These are phyloP conservation scores for Stachybotrys chartarum DNA, from an alignment of 2,329 filamentous ascomycete genomes.

Conservation along the genomic window DNA sequence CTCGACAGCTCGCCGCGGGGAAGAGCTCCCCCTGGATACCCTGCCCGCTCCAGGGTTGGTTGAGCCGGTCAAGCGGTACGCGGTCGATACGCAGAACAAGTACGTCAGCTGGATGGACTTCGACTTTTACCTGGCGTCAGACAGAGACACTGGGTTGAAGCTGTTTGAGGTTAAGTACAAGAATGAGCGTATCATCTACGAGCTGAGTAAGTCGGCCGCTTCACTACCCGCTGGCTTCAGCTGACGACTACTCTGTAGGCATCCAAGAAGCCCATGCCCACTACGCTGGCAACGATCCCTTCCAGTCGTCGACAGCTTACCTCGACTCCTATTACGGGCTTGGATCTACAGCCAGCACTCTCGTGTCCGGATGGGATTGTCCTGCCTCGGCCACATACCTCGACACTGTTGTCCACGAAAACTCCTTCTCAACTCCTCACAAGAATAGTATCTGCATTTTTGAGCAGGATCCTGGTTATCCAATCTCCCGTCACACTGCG, in stretches of 20 bases:
- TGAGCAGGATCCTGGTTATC: constrained; percentile 40
- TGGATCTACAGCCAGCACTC: constrained; percentile 34
- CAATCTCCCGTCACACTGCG: constrained; percentile 41
- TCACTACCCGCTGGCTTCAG: not conserved
- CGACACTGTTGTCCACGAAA: constrained; percentile 36
- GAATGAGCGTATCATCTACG: constrained; percentile 47
- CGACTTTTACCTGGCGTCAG: constrained; percentile 48
- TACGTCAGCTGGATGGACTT: constrained; percentile 17
- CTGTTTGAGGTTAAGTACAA: constrained; percentile 47
- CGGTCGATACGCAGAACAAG: constrained; percentile 8
- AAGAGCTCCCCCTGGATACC: constrained; percentile 7
- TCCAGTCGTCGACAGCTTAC: constrained; percentile 36
- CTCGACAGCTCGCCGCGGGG: constrained; percentile 31
- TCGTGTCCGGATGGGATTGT: constrained; percentile 44
- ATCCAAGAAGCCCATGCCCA: constrained; percentile 48
- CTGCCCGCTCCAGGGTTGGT: constrained; percentile 6
- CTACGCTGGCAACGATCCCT: constrained; percentile 41
- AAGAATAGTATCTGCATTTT: constrained; percentile 48
- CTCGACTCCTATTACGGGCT: constrained; percentile 42
- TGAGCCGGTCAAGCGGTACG: constrained; percentile 4
- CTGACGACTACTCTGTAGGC: constrained; percentile 12
- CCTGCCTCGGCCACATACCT: constrained; percentile 42
- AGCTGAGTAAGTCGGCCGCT: constrained; percentile 25
- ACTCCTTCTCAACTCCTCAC: constrained; percentile 35
- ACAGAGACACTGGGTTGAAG: constrained; percentile 37